Percentiles rank a stretch among this genome's conserved stretches.
phyloP scores from a whole-genome alignment of 371 early-diverging fungal genomes.

The Rhizomucor miehei region DNA sequence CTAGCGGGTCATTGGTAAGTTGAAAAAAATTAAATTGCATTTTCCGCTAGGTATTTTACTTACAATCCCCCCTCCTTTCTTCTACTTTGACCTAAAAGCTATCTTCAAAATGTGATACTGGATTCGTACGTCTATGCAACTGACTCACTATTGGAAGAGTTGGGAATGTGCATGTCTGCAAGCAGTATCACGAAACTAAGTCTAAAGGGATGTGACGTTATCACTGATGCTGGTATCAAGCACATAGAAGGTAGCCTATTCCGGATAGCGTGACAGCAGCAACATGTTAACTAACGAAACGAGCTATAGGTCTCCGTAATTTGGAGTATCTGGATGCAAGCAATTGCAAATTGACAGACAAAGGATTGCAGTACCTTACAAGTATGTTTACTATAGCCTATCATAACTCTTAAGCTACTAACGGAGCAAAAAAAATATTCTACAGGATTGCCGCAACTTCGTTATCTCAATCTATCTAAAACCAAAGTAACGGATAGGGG shows the following conservation, averaged over 20 bases:
- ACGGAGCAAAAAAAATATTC: background rate
- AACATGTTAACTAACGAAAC: background rate
- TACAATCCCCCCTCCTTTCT: background rate
- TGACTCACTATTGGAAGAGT: conserved; percentile 33
- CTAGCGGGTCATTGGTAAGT: conserved; percentile 34
- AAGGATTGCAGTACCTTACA: conserved; percentile 25
- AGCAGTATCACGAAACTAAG: conserved; percentile 18
- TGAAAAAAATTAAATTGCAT: background rate
- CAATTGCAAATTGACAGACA: conserved; percentile 44
- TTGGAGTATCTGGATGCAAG: conserved; percentile 35
- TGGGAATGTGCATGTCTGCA: conserved; percentile 27
- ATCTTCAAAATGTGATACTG: conserved; percentile 28
- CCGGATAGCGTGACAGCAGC: background rate
- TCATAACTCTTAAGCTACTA: background rate
- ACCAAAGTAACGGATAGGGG: conserved; percentile 38
- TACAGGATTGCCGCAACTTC: conserved; percentile 21
- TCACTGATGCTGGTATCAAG: conserved; percentile 35
- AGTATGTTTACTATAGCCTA: conserved; percentile 15
- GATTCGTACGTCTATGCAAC: conserved; percentile 40
- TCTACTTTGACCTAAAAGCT: conserved; percentile 17
- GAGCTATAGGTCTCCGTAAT: conserved; percentile 23
- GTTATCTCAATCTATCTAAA: conserved; percentile 30
- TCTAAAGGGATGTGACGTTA: conserved; percentile 38
- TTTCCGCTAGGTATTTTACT: background rate
- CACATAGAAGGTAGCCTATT: conserved; percentile 27